These are phyloP conservation scores for Thalassiosira delicatula DNA, from an alignment of 352 stramenopile species.

Conservation along the genomic window DNA sequence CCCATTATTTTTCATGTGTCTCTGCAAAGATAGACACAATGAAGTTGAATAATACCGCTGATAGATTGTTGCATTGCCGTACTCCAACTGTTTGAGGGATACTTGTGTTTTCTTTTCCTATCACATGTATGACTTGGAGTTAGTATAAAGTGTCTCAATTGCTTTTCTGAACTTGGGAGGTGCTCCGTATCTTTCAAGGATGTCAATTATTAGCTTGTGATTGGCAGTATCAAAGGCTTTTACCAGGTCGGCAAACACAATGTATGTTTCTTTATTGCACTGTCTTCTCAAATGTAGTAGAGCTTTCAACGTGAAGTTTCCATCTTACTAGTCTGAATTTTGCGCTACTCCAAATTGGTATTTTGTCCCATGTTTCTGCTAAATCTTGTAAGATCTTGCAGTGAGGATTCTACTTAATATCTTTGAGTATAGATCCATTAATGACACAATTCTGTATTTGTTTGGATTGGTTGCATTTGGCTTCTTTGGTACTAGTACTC, in stretches of 20 bases:
- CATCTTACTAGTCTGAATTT: conserved; percentile 34
- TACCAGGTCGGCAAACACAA: conserved; percentile 53
- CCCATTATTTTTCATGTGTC: conserved; percentile 4
- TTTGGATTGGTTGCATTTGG: conserved; percentile 28
- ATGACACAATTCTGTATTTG: conserved; percentile 39
- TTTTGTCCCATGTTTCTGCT: conserved; percentile 31
- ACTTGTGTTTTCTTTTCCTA: not conserved
- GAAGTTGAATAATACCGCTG: conserved; percentile 26
- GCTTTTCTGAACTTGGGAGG: conserved; percentile 28
- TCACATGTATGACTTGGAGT: conserved; percentile 40
- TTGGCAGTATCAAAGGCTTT: conserved; percentile 63
- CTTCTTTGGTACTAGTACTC: conserved; percentile 32
- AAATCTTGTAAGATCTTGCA: conserved; percentile 13
- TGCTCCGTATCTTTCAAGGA: conserved; percentile 34
- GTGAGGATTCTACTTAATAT: conserved; percentile 38
- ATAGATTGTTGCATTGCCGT: conserved; percentile 11
- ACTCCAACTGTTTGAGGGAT: conserved; percentile 25
- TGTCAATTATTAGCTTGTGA: conserved; percentile 34
- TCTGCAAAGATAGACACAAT: conserved; percentile 29
- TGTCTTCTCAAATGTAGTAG: conserved; percentile 37
- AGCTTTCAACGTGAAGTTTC: conserved; percentile 47
- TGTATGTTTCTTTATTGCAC: conserved; percentile 34
- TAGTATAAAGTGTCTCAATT: conserved; percentile 33
- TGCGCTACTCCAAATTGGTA: conserved; percentile 46
- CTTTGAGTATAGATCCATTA: conserved; percentile 54